Conservation (phyloP, 2,329 filamentous ascomycete species). For the Colletotrichum acutatum region DNA sequence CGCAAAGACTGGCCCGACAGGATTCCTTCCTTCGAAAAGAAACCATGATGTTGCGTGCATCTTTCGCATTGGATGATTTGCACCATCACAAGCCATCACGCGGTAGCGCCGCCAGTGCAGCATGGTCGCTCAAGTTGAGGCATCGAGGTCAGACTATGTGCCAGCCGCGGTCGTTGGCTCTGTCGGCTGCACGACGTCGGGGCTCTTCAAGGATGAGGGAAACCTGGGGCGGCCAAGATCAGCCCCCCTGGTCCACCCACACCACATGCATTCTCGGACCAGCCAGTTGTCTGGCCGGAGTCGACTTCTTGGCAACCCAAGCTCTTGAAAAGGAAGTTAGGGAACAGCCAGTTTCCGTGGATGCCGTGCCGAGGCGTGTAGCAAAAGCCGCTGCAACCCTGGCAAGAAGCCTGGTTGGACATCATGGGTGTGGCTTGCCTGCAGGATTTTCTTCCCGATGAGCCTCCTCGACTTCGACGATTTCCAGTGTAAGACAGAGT, state of each 20-base stretch:
- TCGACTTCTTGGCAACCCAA: conserved; percentile 27
- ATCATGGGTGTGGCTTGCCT: background rate
- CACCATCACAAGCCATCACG: background rate
- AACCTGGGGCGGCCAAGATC: conserved; percentile 36
- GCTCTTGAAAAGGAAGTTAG: conserved; percentile 1
- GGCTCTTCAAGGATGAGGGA: conserved; percentile 23
- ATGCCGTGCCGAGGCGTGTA: conserved; percentile 15
- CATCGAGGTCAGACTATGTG: background rate
- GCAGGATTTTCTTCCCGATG: background rate
- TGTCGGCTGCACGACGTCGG: conserved; percentile 21
- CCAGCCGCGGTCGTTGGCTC: background rate
- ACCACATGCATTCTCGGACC: conserved; percentile 15
- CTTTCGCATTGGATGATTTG: background rate
- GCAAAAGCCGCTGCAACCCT: conserved; percentile 9
- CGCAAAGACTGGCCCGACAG: background rate
- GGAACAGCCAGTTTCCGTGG: conserved; percentile 6
- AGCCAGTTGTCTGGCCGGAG: conserved; percentile 14
- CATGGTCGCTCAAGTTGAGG: background rate
- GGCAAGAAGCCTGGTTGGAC: background rate
- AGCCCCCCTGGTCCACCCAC: conserved; percentile 24
- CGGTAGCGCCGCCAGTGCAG: background rate
- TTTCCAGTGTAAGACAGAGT: background rate
- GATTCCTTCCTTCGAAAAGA: background rate
- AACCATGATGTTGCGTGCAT: conserved; percentile 7
- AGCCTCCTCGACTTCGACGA: conserved; percentile 2